These are phyloP conservation scores for Coemansia sp. DNA, from an alignment of 192 early-diverging fungal genomes.

Conservation along the genomic window DNA sequence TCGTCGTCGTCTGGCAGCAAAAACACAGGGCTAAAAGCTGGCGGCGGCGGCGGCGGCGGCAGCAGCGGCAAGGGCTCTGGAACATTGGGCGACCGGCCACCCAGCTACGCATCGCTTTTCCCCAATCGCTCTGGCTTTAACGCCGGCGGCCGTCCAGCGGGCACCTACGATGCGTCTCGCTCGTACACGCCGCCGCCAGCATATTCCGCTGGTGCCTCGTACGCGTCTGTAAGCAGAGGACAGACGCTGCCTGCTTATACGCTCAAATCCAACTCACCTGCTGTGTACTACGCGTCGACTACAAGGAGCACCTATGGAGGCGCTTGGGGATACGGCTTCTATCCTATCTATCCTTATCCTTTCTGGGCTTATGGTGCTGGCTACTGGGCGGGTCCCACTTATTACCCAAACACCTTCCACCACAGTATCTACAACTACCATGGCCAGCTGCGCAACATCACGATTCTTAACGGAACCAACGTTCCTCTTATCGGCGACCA, in stretches of 20 bases:
- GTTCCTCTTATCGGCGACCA: conserved; percentile 30
- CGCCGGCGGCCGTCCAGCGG: conserved; percentile 32
- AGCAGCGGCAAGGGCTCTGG: conserved; percentile 33
- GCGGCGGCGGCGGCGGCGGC: conserved; percentile 34
- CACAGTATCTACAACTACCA: conserved; percentile 34
- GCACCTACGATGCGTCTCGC: conserved; percentile 21
- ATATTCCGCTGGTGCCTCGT: conserved; percentile 37
- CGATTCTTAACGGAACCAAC: conserved; percentile 35
- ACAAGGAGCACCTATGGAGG: conserved; percentile 31
- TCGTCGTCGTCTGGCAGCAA: conserved; percentile 3
- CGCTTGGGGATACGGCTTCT: conserved; percentile 50
- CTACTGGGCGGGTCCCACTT: conserved; percentile 16
- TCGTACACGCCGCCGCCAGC: conserved; percentile 36
- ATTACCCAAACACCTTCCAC: conserved; percentile 13
- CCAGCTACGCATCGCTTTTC: conserved; percentile 41
- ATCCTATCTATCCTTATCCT: conserved; percentile 48
- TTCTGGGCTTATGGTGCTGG: conserved; percentile 51
- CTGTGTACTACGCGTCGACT: conserved; percentile 39
- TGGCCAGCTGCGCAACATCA: conserved; percentile 42
- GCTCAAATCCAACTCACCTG: conserved; percentile 21
- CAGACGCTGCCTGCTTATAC: conserved; percentile 32
- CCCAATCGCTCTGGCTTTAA: conserved; percentile 28
- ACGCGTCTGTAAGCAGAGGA: conserved; percentile 21
- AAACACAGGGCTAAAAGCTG: conserved; percentile 10
- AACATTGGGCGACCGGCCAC: conserved; percentile 33